Percentiles rank a stretch among this genome's conserved stretches.
These are phyloP conservation scores for Ophiosphaerella korrae DNA, from an alignment of 2,329 filamentous ascomycete genomes.

Conservation along the genomic window DNA sequence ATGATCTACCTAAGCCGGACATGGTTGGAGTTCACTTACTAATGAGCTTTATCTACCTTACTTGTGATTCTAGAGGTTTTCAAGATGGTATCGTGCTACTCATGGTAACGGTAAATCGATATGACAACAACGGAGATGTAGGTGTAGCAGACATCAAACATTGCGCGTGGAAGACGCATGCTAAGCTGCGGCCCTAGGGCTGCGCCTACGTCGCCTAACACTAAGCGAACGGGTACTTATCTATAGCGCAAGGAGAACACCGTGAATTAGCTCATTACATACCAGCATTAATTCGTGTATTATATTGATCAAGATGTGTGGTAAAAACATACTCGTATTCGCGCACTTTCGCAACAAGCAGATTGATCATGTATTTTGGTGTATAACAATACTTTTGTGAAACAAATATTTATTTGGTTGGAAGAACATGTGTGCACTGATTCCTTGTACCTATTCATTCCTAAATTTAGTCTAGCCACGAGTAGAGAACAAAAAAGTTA, in stretches of 20 bases:
- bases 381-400: too few species aligned
- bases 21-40: slow-evolving; percentile 27
- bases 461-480: too few species aligned
- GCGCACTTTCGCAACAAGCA: too few species aligned
- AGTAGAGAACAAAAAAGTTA: too few species aligned
- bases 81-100: not conserved
- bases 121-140: slow-evolving; percentile 1
- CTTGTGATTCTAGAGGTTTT: not conserved
- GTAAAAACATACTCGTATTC: too few species aligned
- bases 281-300: too few species aligned
- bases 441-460: too few species aligned
- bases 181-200: slow-evolving; percentile 4
- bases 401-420: too few species aligned
- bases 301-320: too few species aligned
- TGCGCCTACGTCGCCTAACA: slow-evolving; percentile 9
- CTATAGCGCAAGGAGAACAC: not conserved
- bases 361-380: too few species aligned
- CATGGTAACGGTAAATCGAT: not conserved
- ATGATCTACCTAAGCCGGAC: slow-evolving; percentile 21
- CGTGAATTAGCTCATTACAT: not conserved
- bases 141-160: not conserved
- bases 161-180: slow-evolving; percentile 13
- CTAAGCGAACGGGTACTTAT: slow-evolving; percentile 1
- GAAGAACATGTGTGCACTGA: too few species aligned
- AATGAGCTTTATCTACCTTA: slow-evolving; percentile 5